Percentiles rank a stretch among this genome's conserved stretches.
These are phyloP conservation scores for Dianthus caryophyllus DNA, from an alignment of 148 eudicot genomes.

Conservation along the genomic window DNA sequence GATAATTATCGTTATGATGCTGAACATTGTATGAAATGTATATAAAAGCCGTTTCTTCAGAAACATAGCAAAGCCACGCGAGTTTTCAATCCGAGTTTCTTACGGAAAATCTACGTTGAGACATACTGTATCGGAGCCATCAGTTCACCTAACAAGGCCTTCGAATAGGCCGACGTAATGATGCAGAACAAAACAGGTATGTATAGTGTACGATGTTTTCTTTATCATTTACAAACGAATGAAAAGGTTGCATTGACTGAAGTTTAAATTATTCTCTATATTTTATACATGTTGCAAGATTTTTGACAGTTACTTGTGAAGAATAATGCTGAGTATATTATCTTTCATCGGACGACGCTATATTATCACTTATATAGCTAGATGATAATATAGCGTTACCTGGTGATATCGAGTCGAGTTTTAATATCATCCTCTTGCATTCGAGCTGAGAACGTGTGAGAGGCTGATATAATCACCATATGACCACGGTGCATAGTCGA, in stretches of 20 bases:
- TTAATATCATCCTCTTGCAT: no score
- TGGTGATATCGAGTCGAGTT: no score
- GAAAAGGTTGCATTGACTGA: conserved; percentile 13
- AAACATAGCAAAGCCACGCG: no score
- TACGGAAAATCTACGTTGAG: neutral
- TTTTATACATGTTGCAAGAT: neutral
- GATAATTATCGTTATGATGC: no score
- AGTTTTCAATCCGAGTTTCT: no score
- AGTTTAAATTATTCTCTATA: neutral
- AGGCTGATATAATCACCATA: no score
- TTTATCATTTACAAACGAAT: conserved; percentile 7
- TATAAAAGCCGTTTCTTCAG: neutral
- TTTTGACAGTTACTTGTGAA: conserved; percentile 8
- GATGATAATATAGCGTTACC: no score
- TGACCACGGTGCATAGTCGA: no score
- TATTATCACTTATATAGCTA: no score
- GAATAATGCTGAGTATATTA: conserved; percentile 3
- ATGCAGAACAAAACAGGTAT: conserved; percentile 7
- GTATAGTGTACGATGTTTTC: conserved; percentile 9
- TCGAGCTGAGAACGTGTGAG: no score
- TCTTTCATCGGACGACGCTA: neutral
- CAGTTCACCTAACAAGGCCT: neutral
- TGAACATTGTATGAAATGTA: no score
- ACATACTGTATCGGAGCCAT: neutral
- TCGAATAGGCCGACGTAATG: conserved; percentile 2